Conservation (phyloP, 768 basidiomycete species). For the Pilatotrama ljubarskyi region DNA sequence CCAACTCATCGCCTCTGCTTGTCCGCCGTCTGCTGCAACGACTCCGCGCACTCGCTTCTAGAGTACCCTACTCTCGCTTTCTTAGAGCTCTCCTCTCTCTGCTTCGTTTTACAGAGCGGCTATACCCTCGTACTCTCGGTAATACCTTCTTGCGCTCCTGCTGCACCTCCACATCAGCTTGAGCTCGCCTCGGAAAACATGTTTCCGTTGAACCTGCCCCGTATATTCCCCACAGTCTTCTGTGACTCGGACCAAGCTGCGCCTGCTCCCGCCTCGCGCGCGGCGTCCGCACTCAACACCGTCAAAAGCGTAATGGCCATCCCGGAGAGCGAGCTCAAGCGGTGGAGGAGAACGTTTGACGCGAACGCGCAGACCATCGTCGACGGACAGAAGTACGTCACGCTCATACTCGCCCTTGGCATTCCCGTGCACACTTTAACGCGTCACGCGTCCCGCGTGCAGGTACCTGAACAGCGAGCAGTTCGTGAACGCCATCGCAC, state of each 20-base stretch:
- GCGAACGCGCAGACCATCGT: slow-evolving; percentile 69
- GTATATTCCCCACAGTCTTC: slow-evolving; percentile 50
- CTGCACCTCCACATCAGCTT: neutral
- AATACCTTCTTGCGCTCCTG: slow-evolving; percentile 19
- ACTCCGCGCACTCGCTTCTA: slow-evolving; percentile 16
- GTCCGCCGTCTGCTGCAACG: slow-evolving; percentile 2
- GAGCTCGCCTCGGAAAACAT: slow-evolving; percentile 5
- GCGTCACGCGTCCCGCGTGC: slow-evolving; percentile 9
- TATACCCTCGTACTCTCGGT: slow-evolving; percentile 22
- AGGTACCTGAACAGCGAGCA: slow-evolving; percentile 86
- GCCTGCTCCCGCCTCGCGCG: slow-evolving; percentile 50
- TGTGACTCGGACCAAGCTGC: slow-evolving; percentile 47
- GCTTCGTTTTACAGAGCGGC: slow-evolving; percentile 23
- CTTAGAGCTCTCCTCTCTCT: slow-evolving; percentile 21
- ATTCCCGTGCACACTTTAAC: neutral
- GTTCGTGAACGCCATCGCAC: slow-evolving; percentile 95
- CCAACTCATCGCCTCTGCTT: slow-evolving; percentile 22
- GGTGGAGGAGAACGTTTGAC: slow-evolving; percentile 90
- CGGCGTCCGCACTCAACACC: slow-evolving; percentile 48
- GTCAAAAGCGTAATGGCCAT: slow-evolving; percentile 69
- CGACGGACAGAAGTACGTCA: slow-evolving; percentile 79
- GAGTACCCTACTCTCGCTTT: slow-evolving; percentile 28
- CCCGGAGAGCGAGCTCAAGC: slow-evolving; percentile 81
- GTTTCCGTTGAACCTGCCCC: slow-evolving; percentile 37
- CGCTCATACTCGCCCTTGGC: neutral